Evolutionary conservation across 345 rosid genomes (phyloP), one percentile per base, ranked within the genome.

Genomic region (Pistacia vera): DNA sequence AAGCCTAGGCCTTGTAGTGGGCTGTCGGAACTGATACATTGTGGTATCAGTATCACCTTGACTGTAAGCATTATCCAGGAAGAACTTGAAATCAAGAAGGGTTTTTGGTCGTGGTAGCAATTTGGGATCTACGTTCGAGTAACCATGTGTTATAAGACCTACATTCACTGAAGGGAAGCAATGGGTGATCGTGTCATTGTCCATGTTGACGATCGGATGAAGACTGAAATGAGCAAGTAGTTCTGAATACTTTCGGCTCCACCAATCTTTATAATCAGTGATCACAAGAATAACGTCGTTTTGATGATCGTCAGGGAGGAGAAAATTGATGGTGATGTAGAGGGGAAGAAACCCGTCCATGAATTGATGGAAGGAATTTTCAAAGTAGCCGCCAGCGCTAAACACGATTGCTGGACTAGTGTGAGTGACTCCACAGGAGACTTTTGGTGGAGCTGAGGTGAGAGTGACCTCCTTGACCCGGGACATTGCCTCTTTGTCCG

Each of bases 341-440:
- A 86, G 83, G 13, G 86, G 84, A 12, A 83, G 44, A 25, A 81
- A 65, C 3, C 74, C 75, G 8, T 86, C 89, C 44, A 70, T 75
- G 77, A 86, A 83, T 41, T 86, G 79, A 54, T 83, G 89, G 70
- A 74, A 83, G 75, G 81, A 77, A 78, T 86, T 86, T 28, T 85
- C 86, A 6, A 75, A 62, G 77, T 79, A 83, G 66, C 86, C 85
- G 2, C 85, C 85, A 38, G 76, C 74, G 51, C 82, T 76, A 73
- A 86, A 70, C 60, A 57, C 83, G 25, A 86, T 11, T 20, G 86
- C 86, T 6, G 86, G 83, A 33, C 13, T 52, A 11, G 2, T 20
- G 66, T 87, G 87, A 12, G 35, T 65, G 48, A 77, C 60, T 13
- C 70, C 73, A 52, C 90, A 87, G 28, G 62, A 28, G 7, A 74